Percentiles rank a stretch among this genome's conserved stretches.
phyloP scores from a whole-genome alignment of 2,329 filamentous ascomycete species.

The Emmonsiellopsis sp. region DNA sequence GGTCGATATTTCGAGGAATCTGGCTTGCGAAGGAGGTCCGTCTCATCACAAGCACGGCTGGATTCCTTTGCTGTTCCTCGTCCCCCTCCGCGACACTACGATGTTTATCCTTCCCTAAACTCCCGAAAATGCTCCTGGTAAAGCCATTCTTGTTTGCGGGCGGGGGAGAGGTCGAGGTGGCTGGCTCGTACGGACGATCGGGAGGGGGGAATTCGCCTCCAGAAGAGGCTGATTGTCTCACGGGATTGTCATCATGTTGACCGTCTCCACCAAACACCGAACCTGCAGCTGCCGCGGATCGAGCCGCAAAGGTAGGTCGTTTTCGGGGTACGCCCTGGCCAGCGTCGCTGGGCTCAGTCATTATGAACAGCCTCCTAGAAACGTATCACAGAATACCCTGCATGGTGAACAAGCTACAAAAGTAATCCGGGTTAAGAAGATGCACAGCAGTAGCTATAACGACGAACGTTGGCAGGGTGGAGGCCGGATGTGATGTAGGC shows the following conservation, averaged over 20 bases:
- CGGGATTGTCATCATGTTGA: conserved; percentile 13
- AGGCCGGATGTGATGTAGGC: too few species aligned
- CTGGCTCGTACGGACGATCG: conserved; percentile 6
- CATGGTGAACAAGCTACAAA: background rate
- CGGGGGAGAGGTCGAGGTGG: conserved; percentile 14
- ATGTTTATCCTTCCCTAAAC: background rate
- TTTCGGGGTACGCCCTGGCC: conserved; percentile 18
- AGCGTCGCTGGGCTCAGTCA: background rate
- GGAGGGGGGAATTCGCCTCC: conserved; percentile 11
- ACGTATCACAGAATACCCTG: conserved; percentile 1
- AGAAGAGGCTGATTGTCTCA: conserved; percentile 17
- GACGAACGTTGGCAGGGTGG: too few species aligned
- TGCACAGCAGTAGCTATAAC: background rate
- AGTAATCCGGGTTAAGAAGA: background rate
- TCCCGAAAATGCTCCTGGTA: background rate
- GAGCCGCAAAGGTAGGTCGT: conserved; percentile 31
- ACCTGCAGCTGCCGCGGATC: conserved; percentile 30
- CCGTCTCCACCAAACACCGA: conserved; percentile 27
- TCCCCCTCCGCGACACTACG: background rate
- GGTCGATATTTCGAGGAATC: conserved; percentile 9
- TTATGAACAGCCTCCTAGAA: background rate
- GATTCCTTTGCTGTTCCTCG: background rate
- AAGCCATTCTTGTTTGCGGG: conserved; percentile 13
- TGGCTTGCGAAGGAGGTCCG: conserved; percentile 11
- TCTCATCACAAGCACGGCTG: conserved; percentile 5